Conservation (phyloP, 2,329 filamentous ascomycete genomes). For the Trichophyton schoenleinii region DNA sequence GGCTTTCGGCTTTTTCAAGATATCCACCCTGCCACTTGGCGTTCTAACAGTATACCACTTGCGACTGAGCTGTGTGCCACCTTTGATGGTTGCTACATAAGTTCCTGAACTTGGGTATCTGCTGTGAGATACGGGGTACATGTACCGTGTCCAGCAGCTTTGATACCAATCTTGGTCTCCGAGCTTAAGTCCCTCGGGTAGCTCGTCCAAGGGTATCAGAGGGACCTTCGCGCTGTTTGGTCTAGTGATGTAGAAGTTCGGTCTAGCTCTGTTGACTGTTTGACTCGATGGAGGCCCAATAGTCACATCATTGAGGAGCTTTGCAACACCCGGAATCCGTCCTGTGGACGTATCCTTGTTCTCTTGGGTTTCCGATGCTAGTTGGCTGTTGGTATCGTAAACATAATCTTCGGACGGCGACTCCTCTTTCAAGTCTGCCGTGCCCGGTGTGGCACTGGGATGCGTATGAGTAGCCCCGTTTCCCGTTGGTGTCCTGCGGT, state of each 20-base stretch:
- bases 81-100: conserved; percentile 1
- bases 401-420: too few species aligned
- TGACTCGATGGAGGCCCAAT: not conserved
- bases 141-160: conserved; percentile 11
- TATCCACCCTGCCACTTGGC: not conserved
- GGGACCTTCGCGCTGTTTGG: conserved; percentile 26
- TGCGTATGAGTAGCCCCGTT: not conserved
- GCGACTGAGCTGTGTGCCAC: not conserved
- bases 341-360: not conserved
- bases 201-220: conserved; percentile 33
- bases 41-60: not conserved
- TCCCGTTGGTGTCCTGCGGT: not conserved
- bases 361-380: not conserved
- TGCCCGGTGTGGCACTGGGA: too few species aligned
- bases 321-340: not conserved
- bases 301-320: not conserved
- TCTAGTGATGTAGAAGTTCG: conserved; percentile 30
- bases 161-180: conserved; percentile 17
- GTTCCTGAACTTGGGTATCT: not conserved
- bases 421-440: too few species aligned
- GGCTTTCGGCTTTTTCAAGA: not conserved
- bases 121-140: conserved; percentile 15
- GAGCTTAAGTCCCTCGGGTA: conserved; percentile 27
- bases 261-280: conserved; percentile 14
- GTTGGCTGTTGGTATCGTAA: too few species aligned